phyloP scores from a whole-genome alignment of 2,329 filamentous ascomycete genomes.

The Elsinoe australis region DNA sequence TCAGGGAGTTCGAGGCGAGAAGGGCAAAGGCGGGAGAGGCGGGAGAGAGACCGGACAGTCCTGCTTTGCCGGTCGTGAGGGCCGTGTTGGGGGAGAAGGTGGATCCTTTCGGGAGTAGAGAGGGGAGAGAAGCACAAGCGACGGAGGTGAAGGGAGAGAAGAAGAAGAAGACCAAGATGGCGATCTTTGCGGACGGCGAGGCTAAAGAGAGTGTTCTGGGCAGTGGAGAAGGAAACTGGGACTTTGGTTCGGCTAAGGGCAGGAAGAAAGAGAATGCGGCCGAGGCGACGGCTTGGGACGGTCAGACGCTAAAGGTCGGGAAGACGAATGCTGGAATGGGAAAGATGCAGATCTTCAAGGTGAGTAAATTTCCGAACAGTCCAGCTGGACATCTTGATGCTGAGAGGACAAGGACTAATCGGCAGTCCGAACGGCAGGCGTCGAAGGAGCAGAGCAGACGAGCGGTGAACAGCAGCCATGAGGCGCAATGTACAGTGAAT shows the following conservation, averaged over 20 bases:
- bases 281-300: slow-evolving; percentile 82
- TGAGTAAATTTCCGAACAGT: slow-evolving; percentile 47
- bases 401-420: slow-evolving; percentile 68
- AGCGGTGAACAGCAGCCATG: slow-evolving; percentile 32
- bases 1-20: slow-evolving; percentile 73
- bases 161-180: slow-evolving; percentile 71
- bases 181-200: slow-evolving; percentile 73
- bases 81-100: slow-evolving; percentile 78
- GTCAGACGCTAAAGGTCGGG: slow-evolving; percentile 80
- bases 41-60: slow-evolving; percentile 63
- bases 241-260: slow-evolving; percentile 79
- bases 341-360: slow-evolving; percentile 93
- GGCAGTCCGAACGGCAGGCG: slow-evolving; percentile 15
- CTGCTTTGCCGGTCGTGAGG: slow-evolving; percentile 74
- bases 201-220: slow-evolving; percentile 36
- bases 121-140: slow-evolving; percentile 64
- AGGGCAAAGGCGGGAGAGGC: slow-evolving; percentile 59
- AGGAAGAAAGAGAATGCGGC: slow-evolving; percentile 89
- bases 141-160: slow-evolving; percentile 42
- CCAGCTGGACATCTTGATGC: slow-evolving; percentile 5
- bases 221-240: slow-evolving; percentile 60
- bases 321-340: slow-evolving; percentile 68
- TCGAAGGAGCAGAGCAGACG: slow-evolving; percentile 15
- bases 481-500: slow-evolving; percentile 74
- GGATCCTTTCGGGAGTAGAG: slow-evolving; percentile 63